Evolutionary conservation across 2,329 filamentous ascomycete genomes (phyloP), one percentile per base, ranked within the genome.

Genomic region (Pseudofabraea citricarpa): DNA sequence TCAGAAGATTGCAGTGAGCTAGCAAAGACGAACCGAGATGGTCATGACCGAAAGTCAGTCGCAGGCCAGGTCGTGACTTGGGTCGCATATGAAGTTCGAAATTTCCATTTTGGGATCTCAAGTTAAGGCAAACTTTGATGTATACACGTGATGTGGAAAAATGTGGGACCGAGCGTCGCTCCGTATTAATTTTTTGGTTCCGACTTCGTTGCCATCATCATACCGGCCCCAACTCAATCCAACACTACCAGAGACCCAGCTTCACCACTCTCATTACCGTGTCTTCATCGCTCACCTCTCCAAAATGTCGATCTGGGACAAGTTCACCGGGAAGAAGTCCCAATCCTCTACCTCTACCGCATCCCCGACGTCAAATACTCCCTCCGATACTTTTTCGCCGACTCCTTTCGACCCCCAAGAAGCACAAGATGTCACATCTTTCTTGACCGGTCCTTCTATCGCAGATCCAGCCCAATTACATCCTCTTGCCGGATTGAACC

Each of bases 401-500:
- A 62, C 74, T 48, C 69, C 74, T 53, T 90, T 88, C 67, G 83
- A 90, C 65, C 80, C 87, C 32, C 74, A 79, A 55, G 75, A 82
- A 57, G 81, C 81, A 42, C 83, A 86, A 66, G 90, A 91, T 67
- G 86, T 93, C 58, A 85, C 88, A 59, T 85, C 87, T 44, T 96
- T 98, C 69, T 80, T 97, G 47, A 83, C 81, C 60, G 79, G 74
- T 58, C 82, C 85, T 46, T 68, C 83, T 44, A 84, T 93, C 57
- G 81, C 90, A 65, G 93, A 98, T 67, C 88, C 91, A 8, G 82
- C 90, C 51, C 78, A 86, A 65, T 76, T 98, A 58, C 93, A 98
- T 66, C 93, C 94, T 36, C 83, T 98, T 44, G 90, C 93, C 43
- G 93, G 93, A 55, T 73, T 98, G 50, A 90, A 96, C 71, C 83